A percentile compares a stretch with the other conserved stretches of the same genome.
Evolutionary conservation across 257 asterid species (phyloP).

Genomic region (Jasminum sambac): DNA sequence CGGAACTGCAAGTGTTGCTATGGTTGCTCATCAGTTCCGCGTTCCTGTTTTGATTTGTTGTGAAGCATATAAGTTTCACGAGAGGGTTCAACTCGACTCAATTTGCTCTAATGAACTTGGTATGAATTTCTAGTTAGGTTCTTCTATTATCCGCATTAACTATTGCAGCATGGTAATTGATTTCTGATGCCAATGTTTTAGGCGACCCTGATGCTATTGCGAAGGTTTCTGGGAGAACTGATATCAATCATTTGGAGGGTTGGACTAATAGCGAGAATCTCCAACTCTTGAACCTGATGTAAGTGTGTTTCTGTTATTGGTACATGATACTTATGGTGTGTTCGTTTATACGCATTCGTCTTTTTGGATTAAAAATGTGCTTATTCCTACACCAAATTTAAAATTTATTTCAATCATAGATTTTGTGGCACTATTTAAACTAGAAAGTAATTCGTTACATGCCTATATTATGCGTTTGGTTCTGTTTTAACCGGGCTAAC

Average conservation of each 20-base stretch:
- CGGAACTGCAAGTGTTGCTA: conserved; percentile 90
- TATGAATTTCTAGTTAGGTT: conserved; percentile 28
- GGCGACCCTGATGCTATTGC: conserved; percentile 74
- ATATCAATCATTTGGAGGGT: conserved; percentile 51
- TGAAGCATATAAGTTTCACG: conserved; percentile 90
- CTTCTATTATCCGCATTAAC: background rate
- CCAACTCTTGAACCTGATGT: conserved; percentile 77
- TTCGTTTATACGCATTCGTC: too few species aligned
- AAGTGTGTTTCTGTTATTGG: conserved; percentile 25
- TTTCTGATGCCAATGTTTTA: conserved; percentile 22
- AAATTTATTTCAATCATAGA: too few species aligned
- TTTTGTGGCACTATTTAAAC: too few species aligned
- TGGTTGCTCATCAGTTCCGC: conserved; percentile 86
- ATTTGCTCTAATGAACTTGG: conserved; percentile 91
- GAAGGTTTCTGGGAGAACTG: conserved; percentile 66
- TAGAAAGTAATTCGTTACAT: too few species aligned
- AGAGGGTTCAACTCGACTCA: conserved; percentile 95
- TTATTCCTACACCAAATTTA: too few species aligned
- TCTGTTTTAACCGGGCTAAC: conserved; percentile 19
- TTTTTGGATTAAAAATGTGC: too few species aligned
- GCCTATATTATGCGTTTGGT: conserved; percentile 12
- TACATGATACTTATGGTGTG: background rate
- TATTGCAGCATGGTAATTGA: conserved; percentile 13
- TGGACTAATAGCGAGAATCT: conserved; percentile 58
- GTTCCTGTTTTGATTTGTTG: conserved; percentile 84